phyloP scores from a whole-genome alignment of 2,329 filamentous ascomycete species.

The Fusarium miscanthi region DNA sequence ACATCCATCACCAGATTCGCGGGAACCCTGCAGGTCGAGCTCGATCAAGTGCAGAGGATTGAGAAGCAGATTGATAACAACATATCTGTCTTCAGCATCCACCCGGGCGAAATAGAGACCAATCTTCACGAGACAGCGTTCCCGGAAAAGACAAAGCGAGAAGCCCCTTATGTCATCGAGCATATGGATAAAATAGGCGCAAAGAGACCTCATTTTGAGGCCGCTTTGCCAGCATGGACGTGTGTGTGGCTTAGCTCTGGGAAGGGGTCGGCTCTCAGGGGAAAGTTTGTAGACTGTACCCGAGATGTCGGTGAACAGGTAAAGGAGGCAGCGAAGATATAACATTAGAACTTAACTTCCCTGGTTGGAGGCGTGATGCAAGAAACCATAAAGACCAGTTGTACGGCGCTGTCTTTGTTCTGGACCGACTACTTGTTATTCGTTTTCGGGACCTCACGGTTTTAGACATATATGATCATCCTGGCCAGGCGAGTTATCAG shows the following conservation, averaged over 20 bases:
- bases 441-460: too few species aligned
- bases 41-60: not conserved
- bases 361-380: too few species aligned
- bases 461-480: too few species aligned
- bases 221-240: not conserved
- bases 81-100: not conserved
- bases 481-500: too few species aligned
- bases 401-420: too few species aligned
- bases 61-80: not conserved
- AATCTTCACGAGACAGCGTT: not conserved
- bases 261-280: not conserved
- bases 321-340: not conserved
- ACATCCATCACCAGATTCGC: not conserved
- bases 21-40: not conserved
- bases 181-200: not conserved
- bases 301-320: not conserved
- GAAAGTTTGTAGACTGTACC: not conserved
- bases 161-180: not conserved
- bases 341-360: too few species aligned
- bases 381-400: too few species aligned
- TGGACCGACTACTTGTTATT: too few species aligned
- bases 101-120: not conserved
- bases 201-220: not conserved
- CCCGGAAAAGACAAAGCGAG: not conserved
- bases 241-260: not conserved